phyloP scores from a whole-genome alignment of 1,139 yeast genomes.

The Debaryomyces psychrophilus region DNA sequence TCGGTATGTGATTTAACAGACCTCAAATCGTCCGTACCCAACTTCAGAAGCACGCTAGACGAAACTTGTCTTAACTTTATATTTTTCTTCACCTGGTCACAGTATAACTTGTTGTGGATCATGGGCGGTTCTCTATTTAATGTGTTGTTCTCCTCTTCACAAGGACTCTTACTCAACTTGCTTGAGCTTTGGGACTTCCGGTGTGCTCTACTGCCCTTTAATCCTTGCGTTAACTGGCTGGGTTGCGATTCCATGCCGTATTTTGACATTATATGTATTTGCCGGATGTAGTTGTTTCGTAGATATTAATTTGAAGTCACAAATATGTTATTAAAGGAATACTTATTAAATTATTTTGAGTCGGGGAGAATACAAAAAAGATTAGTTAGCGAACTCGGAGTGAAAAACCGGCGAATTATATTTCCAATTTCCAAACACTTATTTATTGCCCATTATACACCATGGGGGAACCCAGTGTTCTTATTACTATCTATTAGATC shows the following conservation, averaged over 20 bases:
- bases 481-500: not conserved
- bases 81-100: constrained; percentile 25
- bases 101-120: constrained; percentile 39
- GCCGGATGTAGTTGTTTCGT: not conserved
- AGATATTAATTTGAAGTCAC: not conserved
- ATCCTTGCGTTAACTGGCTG: constrained; percentile 3
- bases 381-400: constrained; percentile 2
- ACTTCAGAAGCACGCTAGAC: constrained; percentile 35
- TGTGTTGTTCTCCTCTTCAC: constrained; percentile 1
- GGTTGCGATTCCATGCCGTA: constrained; percentile 4
- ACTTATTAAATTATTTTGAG: not conserved
- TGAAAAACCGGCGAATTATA: not conserved
- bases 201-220: not conserved
- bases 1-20: constrained; percentile 69
- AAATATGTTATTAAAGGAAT: not conserved
- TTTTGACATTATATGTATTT: not conserved
- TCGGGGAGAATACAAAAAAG: not conserved
- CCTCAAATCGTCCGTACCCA: constrained; percentile 43
- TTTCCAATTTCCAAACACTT: not conserved
- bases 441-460: too few species aligned
- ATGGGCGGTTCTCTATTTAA: constrained; percentile 30
- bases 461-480: not conserved
- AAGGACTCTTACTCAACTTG: not conserved
- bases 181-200: not conserved
- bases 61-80: constrained; percentile 21